Evolutionary conservation across 2,329 filamentous ascomycete species (phyloP).

Genomic region (Ascochyta lentis): DNA sequence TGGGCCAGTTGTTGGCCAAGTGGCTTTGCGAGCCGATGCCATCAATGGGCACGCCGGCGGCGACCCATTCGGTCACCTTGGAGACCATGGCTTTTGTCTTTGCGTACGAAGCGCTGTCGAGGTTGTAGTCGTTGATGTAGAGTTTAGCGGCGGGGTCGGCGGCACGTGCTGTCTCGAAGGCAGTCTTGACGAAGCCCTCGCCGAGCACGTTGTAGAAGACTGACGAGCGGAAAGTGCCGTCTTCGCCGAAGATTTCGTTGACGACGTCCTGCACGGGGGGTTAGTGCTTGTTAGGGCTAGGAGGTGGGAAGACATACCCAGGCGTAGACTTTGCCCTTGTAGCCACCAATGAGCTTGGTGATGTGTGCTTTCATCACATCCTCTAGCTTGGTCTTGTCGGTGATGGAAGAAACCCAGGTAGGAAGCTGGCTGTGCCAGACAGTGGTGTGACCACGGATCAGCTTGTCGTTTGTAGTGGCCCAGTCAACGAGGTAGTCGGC

Average conservation of each 20-base stretch:
- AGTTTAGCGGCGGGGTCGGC: conserved; percentile 72
- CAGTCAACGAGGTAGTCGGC: conserved; percentile 40
- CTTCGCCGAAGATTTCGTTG: conserved; percentile 52
- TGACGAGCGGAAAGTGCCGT: conserved; percentile 64
- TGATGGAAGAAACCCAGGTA: conserved; percentile 65
- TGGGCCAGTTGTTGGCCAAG: conserved; percentile 54
- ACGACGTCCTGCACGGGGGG: conserved; percentile 19
- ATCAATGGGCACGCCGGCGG: conserved; percentile 68
- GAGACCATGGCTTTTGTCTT: conserved; percentile 65
- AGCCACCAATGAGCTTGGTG: conserved; percentile 62
- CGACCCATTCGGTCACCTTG: conserved; percentile 69
- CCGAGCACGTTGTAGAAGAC: conserved; percentile 74
- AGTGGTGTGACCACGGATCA: conserved; percentile 21
- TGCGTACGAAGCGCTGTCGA: conserved; percentile 64
- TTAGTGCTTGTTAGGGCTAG: not conserved
- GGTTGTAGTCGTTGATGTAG: conserved; percentile 76
- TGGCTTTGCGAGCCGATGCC: conserved; percentile 69
- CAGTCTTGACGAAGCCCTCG: conserved; percentile 72
- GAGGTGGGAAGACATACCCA: conserved; percentile 47
- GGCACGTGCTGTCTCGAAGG: conserved; percentile 70
- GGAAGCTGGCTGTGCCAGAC: conserved; percentile 59
- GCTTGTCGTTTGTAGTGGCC: conserved; percentile 15
- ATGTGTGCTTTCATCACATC: conserved; percentile 67
- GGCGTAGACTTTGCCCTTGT: conserved; percentile 68
- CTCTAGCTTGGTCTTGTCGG: conserved; percentile 60